Conservation (phyloP, 2,329 filamentous ascomycete species). For the Thielaviopsis populi region DNA sequence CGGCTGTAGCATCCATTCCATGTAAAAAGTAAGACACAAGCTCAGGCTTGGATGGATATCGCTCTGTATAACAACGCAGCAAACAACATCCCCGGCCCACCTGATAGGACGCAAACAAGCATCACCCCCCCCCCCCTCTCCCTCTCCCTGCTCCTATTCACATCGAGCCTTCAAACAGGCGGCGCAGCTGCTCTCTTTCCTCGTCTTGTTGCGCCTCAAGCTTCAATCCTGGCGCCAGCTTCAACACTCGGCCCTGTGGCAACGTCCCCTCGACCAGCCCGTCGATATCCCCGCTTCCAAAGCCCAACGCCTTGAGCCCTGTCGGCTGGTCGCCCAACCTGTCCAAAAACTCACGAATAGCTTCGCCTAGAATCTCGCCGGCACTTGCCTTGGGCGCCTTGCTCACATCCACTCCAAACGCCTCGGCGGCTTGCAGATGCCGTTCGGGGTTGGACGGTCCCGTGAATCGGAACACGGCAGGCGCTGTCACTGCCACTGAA, state of each 20-base stretch:
- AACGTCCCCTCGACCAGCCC: constrained; percentile 84
- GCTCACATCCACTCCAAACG: constrained; percentile 76
- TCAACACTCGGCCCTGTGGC: constrained; percentile 77
- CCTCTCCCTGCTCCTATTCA: not conserved
- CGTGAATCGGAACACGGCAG: constrained; percentile 88
- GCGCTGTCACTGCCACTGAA: constrained; percentile 82
- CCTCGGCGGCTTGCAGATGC: constrained; percentile 76
- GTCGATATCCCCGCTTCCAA: constrained; percentile 59
- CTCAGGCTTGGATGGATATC: too few relatives aligned
- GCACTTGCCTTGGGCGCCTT: constrained; percentile 81
- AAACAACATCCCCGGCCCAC: too few relatives aligned
- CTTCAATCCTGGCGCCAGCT: constrained; percentile 71
- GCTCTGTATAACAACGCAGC: not conserved
- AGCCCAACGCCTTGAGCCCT: constrained; percentile 73
- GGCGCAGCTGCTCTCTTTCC: constrained; percentile 57
- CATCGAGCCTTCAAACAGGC: constrained; percentile 44
- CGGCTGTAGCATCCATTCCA: too few relatives aligned
- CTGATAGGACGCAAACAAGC: too few relatives aligned
- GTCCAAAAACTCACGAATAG: constrained; percentile 64
- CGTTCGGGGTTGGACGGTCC: constrained; percentile 81
- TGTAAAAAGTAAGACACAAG: too few relatives aligned
- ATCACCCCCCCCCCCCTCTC: too few relatives aligned
- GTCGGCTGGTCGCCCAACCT: constrained; percentile 79
- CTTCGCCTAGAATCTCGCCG: constrained; percentile 75
- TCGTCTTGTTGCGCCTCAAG: constrained; percentile 46